Conservation (phyloP, 169 alveolate species). For the Eimeria necatrix region DNA sequence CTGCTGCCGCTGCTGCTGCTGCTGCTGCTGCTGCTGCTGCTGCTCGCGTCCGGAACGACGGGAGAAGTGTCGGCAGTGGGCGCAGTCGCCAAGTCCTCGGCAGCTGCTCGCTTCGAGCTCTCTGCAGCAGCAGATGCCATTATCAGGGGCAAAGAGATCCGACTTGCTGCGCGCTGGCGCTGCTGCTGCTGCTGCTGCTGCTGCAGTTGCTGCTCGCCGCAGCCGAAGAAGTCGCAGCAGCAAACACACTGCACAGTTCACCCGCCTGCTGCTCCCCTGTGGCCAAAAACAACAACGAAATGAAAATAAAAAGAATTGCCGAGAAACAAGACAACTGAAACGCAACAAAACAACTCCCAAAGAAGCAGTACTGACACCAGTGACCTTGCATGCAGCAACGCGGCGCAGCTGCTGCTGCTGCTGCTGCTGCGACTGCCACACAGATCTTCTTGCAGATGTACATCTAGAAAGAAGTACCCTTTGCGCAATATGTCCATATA, state of each 20-base stretch:
- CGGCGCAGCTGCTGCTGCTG: not conserved
- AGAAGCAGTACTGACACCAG: conserved; percentile 7
- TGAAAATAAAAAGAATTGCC: not conserved
- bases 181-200: conserved; percentile 25
- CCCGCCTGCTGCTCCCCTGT: not conserved
- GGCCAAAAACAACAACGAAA: not conserved
- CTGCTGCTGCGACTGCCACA: not conserved
- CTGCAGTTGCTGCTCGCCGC: conserved; percentile 11
- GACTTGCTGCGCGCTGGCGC: not conserved
- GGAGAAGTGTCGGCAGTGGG: conserved; percentile 41
- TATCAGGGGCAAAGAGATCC: not conserved
- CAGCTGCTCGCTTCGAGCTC: not conserved
- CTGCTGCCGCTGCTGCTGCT: not conserved
- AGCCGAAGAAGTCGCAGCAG: not conserved
- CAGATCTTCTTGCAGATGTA: not conserved
- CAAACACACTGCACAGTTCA: not conserved
- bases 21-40: conserved; percentile 42
- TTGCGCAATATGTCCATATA: not conserved
- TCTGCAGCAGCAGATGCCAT: conserved; percentile 12
- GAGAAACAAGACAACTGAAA: not conserved
- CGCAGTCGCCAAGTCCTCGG: conserved; percentile 1
- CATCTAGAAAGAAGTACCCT: not conserved
- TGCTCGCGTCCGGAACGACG: not conserved
- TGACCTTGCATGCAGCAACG: conserved; percentile 46
- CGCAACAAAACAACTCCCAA: not conserved